Conservation (phyloP, 1,284 basidiomycete species). For the Tilletia horrida region DNA sequence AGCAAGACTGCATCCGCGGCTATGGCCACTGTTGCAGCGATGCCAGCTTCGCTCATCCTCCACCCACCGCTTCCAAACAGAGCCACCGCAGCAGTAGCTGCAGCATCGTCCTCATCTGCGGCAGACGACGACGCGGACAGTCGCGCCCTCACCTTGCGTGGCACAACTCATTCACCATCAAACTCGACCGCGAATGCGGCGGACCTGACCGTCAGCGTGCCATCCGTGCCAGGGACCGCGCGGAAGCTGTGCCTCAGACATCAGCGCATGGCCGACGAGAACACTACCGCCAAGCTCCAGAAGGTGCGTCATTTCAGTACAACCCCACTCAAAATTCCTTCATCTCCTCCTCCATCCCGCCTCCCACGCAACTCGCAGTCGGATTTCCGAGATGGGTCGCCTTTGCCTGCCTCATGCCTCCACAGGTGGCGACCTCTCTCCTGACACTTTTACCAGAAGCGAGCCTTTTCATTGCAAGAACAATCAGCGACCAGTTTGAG, state of each 20-base stretch:
- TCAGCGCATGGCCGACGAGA: slow-evolving; percentile 95
- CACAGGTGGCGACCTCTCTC: slow-evolving; percentile 24
- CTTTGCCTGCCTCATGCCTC: slow-evolving; percentile 25
- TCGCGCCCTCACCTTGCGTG: no score
- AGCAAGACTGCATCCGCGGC: no score
- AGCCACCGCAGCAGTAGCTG: no score
- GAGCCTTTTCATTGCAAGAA: slow-evolving; percentile 10
- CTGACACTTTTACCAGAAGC: neutral
- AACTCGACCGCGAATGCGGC: neutral
- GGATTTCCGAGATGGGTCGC: slow-evolving; percentile 23
- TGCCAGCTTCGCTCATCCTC: no score
- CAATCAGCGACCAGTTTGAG: slow-evolving; percentile 48
- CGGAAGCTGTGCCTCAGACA: slow-evolving; percentile 80
- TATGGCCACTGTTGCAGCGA: no score
- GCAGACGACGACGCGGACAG: no score
- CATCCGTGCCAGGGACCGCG: slow-evolving; percentile 12
- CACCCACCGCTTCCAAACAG: no score
- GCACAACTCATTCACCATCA: no score
- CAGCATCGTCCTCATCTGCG: no score
- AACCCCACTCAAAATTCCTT: slow-evolving; percentile 6
- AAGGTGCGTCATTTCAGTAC: slow-evolving; percentile 65
- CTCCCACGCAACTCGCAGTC: slow-evolving; percentile 21
- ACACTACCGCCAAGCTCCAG: slow-evolving; percentile 86
- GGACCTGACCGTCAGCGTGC: neutral
- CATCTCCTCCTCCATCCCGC: slow-evolving; percentile 8